Base-by-base conservation (phyloP, 805 yeast species). In the Scheffersomyces amazonensis region DNA sequence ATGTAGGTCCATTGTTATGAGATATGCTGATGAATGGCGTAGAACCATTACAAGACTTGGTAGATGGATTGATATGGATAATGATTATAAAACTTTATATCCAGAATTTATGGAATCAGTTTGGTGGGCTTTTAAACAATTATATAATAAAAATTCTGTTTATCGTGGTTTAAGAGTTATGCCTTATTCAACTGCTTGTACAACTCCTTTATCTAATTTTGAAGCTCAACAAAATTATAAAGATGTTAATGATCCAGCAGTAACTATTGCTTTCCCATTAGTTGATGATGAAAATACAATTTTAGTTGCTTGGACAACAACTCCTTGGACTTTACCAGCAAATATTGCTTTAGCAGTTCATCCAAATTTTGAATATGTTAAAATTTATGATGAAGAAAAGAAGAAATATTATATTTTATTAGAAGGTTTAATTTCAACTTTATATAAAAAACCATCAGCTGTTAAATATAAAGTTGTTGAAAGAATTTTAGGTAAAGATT, bases 251-350 rank as follows among this genome's bases (percentile, higher is more conserved):
- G 99, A 93, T 64, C 99, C 99, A 8, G 96, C 96, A 9, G 90
- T 95, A 35, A 89, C 96, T 43, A 67, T 93, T 51, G 95, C 88
- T 19, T 95, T 93, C 75, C 86, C 87, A 46, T 71, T 87, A 40
- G 69, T 76, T 22, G 86, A 80, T 45, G 95, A 90, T 55, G 89
- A 87, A 47, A 80, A 84, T 54, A 87, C 96, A 37, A 71, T 77
- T 48, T 72, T 93, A 49, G 90, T 93, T 28, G 98, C 98, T 8
- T 93, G 99, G 99, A 93, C 99, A 32, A 93, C 99, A 43, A 93
- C 99, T 18, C 99, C 99, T 37, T 93, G 99, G 99, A 95, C 99
- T 35, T 74, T 93, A 58, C 99, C 99, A 30, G 86, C 96, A 20
- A 91, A 93, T 64, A 68, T 93, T 60, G 91, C 90, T 11, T 76